phyloP scores from a whole-genome alignment of 441 rosid genomes.

The Lepidium campestre region DNA sequence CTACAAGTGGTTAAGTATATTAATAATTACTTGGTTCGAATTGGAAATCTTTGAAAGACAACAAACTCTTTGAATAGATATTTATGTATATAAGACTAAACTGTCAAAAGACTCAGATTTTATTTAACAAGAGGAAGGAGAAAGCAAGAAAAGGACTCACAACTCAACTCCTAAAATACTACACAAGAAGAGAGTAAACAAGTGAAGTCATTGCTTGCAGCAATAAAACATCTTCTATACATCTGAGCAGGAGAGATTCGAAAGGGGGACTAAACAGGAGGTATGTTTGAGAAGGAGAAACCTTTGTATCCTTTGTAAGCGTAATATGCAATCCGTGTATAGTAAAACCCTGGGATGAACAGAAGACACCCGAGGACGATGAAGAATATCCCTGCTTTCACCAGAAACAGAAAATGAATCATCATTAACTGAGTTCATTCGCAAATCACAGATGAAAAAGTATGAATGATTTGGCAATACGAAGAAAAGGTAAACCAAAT shows the following conservation, averaged over 20 bases:
- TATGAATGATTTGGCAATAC: neutral
- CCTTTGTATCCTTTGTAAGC: conserved; percentile 96
- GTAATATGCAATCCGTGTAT: conserved; percentile 87
- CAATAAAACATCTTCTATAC: conserved; percentile 21
- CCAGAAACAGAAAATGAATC: neutral
- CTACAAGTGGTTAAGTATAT: neutral
- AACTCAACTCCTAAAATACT: conserved; percentile 15
- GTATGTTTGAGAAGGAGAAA: conserved; percentile 88
- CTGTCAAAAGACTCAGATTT: neutral
- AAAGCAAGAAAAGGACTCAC: neutral
- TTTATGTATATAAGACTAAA: neutral
- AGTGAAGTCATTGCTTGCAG: neutral
- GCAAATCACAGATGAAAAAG: neutral
- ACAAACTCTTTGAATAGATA: neutral
- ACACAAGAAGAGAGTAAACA: conserved; percentile 18
- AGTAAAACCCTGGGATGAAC: conserved; percentile 91
- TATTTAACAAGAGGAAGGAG: conserved; percentile 15
- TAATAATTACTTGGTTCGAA: neutral
- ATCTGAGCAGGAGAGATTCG: neutral
- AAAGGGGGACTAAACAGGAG: conserved; percentile 47
- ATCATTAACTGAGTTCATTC: neutral
- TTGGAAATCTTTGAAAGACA: neutral
- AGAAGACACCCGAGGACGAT: conserved; percentile 67
- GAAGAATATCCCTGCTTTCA: conserved; percentile 75
- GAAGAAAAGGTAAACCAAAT: neutral